Percentiles rank a stretch among this genome's conserved stretches.
Conservation (phyloP, 352 stramenopile genomes). For the Globisporangium canariense region DNA sequence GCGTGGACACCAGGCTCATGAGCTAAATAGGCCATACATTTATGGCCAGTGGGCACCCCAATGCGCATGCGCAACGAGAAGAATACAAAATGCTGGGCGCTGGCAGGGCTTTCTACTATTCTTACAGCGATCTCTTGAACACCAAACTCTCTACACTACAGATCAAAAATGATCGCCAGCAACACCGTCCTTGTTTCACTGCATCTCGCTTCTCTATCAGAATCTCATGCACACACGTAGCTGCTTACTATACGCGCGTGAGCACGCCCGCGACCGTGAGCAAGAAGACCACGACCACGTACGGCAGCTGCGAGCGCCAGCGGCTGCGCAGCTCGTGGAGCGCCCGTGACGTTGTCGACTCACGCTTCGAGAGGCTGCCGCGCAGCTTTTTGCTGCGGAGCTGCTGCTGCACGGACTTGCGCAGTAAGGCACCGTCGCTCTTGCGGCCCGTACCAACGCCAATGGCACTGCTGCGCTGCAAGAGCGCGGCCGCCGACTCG, state of each 20-base stretch:
- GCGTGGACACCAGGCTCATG: background rate
- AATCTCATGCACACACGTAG: background rate
- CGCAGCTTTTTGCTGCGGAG: background rate
- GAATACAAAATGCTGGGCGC: background rate
- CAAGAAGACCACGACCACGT: conserved; percentile 28
- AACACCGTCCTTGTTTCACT: background rate
- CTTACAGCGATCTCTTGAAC: background rate
- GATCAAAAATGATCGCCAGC: background rate
- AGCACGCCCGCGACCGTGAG: conserved; percentile 26
- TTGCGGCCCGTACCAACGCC: conserved; percentile 3
- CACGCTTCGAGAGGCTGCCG: conserved; percentile 1
- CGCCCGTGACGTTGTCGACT: background rate
- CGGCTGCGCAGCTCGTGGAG: conserved; percentile 15
- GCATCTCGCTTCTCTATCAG: background rate
- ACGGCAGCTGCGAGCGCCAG: conserved; percentile 30
- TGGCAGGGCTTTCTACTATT: background rate
- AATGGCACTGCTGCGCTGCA: background rate
- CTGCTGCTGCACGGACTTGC: conserved; percentile 12
- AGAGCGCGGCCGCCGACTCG: conserved; percentile 10
- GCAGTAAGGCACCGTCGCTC: conserved; percentile 19
- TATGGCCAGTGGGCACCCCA: background rate
- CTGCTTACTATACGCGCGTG: background rate
- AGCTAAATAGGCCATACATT: too few relatives aligned
- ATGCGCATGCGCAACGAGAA: background rate
- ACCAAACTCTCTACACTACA: background rate